Evolutionary conservation across 371 early-diverging fungal species (phyloP), one percentile per base, ranked within the genome.

Genomic region (Rhizomucor miehei): DNA sequence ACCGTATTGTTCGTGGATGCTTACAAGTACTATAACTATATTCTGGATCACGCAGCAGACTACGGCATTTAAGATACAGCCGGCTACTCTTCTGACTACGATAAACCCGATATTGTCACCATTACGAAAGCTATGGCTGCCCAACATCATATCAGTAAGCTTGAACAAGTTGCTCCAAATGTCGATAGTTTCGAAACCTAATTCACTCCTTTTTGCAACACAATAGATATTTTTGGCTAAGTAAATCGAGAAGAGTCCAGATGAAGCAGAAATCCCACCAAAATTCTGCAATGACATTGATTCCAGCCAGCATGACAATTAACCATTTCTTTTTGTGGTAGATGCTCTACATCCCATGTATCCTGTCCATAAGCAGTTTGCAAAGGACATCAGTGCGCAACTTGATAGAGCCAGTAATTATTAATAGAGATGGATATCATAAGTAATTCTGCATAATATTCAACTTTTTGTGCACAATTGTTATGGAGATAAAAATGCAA

Each of bases 201-300:
- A 19, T 23, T 0, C 29, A 14, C 34, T 25, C 6, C 41, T 19
- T 41, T 41, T 16, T 41, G 41, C 6, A 41, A 41, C 44, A 8
- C 19, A 14, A 16, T 45, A 57, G 57, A 29, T 57, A 57, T 16
- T 57, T 57, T n/a, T 57, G 57, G 57, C 50, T 51, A 45, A 57
- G 57, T 57, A 57, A 44, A 46, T 41, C 44, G 21, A 11, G 34
- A 4, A 9, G 12, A 24, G 17, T 16, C 19, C 20, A 10, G 14
- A 11, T 23, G 17, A 29, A 29, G 29, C 29, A 29, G 29, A 29
- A 29, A 8, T n/a, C n/a, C n/a, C n/a, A n/a, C n/a, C n/a, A n/a
- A n/a, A n/a, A n/a, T n/a, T n/a, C n/a, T n/a, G n/a, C n/a, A n/a
- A n/a, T n/a, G n/a, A n/a, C n/a, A n/a, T n/a, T n/a, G n/a, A n/a